phyloP scores from a whole-genome alignment of 2,329 filamentous ascomycete genomes.

The Escovopsis weberi region DNA sequence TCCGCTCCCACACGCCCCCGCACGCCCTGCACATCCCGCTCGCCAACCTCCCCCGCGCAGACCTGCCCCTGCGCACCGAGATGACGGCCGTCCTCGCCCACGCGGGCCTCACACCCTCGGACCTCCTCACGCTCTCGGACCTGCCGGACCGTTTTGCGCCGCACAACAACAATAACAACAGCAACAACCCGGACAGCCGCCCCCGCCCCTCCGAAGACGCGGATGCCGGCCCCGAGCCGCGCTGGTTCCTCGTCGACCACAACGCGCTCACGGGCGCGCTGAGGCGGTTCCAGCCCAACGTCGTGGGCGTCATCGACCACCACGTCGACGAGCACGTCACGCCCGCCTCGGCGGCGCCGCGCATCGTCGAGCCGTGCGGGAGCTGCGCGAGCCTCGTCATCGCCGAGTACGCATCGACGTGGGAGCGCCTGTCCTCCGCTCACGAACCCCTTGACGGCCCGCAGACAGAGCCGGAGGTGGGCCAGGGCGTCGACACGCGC shows the following conservation, averaged over 20 bases:
- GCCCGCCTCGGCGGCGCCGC: conserved; percentile 30
- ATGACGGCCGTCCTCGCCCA: conserved; percentile 49
- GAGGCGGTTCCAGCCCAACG: conserved; percentile 31
- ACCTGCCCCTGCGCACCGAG: conserved; percentile 60
- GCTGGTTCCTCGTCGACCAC: conserved; percentile 68
- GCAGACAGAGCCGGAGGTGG: neutral
- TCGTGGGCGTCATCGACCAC: conserved; percentile 61
- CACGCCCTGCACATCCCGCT: conserved; percentile 54
- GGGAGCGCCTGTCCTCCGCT: conserved; percentile 33
- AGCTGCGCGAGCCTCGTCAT: conserved; percentile 62
- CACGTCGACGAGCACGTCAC: conserved; percentile 57
- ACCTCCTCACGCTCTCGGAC: conserved; percentile 50
- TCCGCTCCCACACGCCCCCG: conserved; percentile 45
- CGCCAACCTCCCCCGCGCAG: conserved; percentile 52
- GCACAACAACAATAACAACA: too few species aligned
- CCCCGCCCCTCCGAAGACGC: too few species aligned
- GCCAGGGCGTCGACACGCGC: conserved; percentile 11
- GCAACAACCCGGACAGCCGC: too few species aligned
- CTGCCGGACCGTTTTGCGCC: conserved; percentile 19
- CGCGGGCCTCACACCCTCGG: conserved; percentile 41
- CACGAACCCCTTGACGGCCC: too few species aligned
- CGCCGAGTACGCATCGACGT: conserved; percentile 40
- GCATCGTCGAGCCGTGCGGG: conserved; percentile 51
- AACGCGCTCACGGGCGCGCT: conserved; percentile 55
- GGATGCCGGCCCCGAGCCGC: conserved; percentile 39